phyloP scores from a whole-genome alignment of 306 rosid genomes.

The Rosa persica region DNA sequence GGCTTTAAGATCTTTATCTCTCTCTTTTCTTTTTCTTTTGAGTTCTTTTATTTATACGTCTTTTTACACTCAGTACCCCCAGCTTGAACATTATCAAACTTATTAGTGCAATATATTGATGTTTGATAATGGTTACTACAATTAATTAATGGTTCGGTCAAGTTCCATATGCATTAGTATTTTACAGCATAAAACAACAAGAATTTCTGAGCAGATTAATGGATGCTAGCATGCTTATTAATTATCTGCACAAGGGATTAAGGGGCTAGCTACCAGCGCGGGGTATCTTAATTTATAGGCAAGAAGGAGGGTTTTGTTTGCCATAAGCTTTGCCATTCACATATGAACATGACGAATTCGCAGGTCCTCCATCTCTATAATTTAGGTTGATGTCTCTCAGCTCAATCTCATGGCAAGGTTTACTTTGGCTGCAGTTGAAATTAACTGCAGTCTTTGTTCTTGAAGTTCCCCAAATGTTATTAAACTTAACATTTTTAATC shows the following conservation, averaged over 20 bases:
- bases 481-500: conserved; percentile 9
- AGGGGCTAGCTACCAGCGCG: background rate
- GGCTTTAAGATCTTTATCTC: background rate
- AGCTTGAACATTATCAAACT: too few relatives aligned
- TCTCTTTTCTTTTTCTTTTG: too few relatives aligned
- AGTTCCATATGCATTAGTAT: background rate
- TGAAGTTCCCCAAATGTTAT: conserved; percentile 21
- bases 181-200: background rate
- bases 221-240: background rate
- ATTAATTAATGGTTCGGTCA: background rate
- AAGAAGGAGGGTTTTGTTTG: conserved; percentile 1
- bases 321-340: background rate
- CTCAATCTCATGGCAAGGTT: conserved; percentile 22
- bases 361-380: conserved; percentile 14
- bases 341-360: conserved; percentile 3
- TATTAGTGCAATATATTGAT: background rate
- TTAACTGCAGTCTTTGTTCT: conserved; percentile 10
- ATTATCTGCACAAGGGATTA: background rate
- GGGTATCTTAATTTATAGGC: background rate
- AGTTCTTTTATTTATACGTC: too few relatives aligned
- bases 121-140: background rate
- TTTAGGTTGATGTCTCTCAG: conserved; percentile 10
- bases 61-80: too few relatives aligned
- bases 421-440: conserved; percentile 21
- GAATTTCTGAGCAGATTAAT: background rate